Conservation (phyloP, 768 basidiomycete genomes). For the Termitomyces sp. region DNA sequence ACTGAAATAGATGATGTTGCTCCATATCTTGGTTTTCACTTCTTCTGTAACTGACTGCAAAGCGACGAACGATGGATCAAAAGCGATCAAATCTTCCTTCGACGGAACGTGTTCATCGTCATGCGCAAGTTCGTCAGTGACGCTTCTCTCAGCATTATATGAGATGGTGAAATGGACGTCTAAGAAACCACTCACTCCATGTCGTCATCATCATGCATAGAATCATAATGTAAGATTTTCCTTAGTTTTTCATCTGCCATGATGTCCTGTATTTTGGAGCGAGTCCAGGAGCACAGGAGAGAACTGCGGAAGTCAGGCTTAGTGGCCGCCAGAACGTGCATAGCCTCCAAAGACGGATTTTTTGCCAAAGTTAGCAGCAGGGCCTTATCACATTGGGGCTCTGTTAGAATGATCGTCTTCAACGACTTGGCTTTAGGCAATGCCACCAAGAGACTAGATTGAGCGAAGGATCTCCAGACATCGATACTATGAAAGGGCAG, state of each 20-base stretch:
- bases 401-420: background rate
- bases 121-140: background rate
- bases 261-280: background rate
- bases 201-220: background rate
- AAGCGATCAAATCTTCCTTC: background rate
- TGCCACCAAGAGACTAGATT: background rate
- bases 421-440: background rate
- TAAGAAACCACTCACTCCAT: background rate
- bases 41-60: background rate
- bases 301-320: background rate
- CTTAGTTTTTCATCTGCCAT: background rate
- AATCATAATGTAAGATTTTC: background rate
- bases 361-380: background rate
- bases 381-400: background rate
- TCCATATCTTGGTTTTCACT: background rate
- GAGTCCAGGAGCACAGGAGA: too few relatives aligned
- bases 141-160: background rate
- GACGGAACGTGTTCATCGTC: background rate
- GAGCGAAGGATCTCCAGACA: background rate
- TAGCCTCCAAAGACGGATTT: background rate
- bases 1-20: slow-evolving; percentile 3
- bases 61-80: slow-evolving; percentile 1
- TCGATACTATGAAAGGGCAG: background rate
- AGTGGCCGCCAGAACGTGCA: background rate
- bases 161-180: background rate